Evolutionary conservation across 441 rosid genomes (phyloP).

Genomic region (Manihot esculenta): DNA sequence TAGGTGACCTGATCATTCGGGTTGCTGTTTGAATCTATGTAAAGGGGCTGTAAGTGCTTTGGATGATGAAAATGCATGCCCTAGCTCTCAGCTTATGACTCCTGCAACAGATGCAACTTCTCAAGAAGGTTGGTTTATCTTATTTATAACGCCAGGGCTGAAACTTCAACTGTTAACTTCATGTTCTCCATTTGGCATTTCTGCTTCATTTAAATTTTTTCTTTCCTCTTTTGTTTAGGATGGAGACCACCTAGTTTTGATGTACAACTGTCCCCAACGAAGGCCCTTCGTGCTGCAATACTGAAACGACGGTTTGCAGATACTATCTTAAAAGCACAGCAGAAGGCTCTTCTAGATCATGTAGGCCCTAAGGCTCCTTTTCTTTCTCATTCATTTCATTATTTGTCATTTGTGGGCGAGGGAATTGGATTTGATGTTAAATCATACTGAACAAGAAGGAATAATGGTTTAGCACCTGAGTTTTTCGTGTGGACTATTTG

Average conservation of each 20-base stretch:
- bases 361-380: not conserved
- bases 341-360: conserved; percentile 41
- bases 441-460: not conserved
- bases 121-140: conserved; percentile 47
- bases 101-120: conserved; percentile 38
- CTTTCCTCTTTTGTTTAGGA: conserved; percentile 35
- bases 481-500: not conserved
- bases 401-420: conserved; percentile 19
- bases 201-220: not conserved
- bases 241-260: conserved; percentile 40
- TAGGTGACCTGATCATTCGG: conserved; percentile 27
- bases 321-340: conserved; percentile 69
- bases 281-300: conserved; percentile 79
- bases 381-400: not conserved
- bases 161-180: not conserved
- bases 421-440: not conserved
- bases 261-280: conserved; percentile 59
- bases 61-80: conserved; percentile 51
- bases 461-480: not conserved
- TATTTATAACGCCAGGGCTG: not conserved
- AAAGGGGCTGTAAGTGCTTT: conserved; percentile 67
- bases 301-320: conserved; percentile 78
- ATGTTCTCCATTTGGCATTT: not conserved
- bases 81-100: conserved; percentile 44
- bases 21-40: conserved; percentile 28